Conservation (phyloP, 352 stramenopile genomes). For the Globisporangium ultimum region DNA sequence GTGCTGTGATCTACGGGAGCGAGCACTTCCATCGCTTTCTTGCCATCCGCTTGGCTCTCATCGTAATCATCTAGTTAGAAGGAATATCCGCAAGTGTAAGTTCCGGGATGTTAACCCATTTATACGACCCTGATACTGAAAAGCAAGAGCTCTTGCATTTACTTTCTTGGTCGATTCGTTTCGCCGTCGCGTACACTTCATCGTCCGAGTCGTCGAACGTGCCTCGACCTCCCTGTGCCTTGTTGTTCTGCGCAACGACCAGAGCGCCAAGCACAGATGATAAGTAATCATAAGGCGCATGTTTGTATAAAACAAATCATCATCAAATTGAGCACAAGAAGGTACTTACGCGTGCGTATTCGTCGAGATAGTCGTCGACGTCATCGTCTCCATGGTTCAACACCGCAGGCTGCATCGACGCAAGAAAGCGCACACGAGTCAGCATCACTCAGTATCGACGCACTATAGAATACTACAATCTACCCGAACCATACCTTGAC, state of each 20-base stretch:
- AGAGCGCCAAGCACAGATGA: neutral
- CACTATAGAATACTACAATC: too few relatives aligned
- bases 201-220: constrained; percentile 54
- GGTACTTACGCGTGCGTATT: constrained; percentile 11
- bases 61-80: constrained; percentile 10
- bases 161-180: constrained; percentile 35
- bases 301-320: too few relatives aligned
- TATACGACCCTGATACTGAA: neutral
- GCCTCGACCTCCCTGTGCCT: constrained; percentile 21
- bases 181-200: constrained; percentile 70
- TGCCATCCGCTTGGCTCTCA: constrained; percentile 29
- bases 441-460: too few relatives aligned
- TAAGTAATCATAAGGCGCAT: too few relatives aligned
- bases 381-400: constrained; percentile 19
- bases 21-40: constrained; percentile 76
- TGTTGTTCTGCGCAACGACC: constrained; percentile 23
- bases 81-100: too few relatives aligned
- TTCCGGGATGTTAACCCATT: too few relatives aligned
- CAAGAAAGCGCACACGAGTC: neutral
- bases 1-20: constrained; percentile 59
- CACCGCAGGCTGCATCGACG: neutral
- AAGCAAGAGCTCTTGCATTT: neutral
- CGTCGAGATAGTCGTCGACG: constrained; percentile 22
- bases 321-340: neutral
- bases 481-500: constrained; percentile 28